Evolutionary conservation across 2,329 filamentous ascomycete species (phyloP), one percentile per base, ranked within the genome.

Genomic region (Westerdykella sp.): DNA sequence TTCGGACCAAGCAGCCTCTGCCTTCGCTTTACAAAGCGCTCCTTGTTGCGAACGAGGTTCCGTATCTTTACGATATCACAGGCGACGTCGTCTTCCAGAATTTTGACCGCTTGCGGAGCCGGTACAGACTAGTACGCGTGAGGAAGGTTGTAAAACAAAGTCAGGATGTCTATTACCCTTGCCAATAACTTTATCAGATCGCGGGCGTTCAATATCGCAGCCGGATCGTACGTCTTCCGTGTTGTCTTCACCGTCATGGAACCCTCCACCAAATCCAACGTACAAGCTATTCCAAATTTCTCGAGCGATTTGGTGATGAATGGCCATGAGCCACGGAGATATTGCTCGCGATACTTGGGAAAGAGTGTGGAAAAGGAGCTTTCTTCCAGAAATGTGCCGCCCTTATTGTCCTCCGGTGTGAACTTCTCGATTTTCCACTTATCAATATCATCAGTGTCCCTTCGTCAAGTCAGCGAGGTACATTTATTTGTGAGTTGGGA

Each of bases 221-320:
- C 89, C 6, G 93, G 93, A 62, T 98, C 93, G 65, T 77, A 95
- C 3, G 89, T 95, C 67, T 90, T 90, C 58, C 85, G 77, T 6
- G 91, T 97, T 18, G 93, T 97, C 70, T 91, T 94, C 52, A 97
- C 91, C 0, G 86, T 90, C 91, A 97, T 97, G 65, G 83, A 88
- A 62, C 93, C 93, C 67, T 97, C 90, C 4, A 97, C 85, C 66
- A 98, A 76, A 73, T 98, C 91, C 21, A 98, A 80, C 7, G 86
- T 90, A 64, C 91, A 96, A 35, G 86, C 87, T 37, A 98, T 88
- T 53, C 90, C 89, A 44, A 79, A 75, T 69, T 93, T 94, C 60
- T 95, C 87, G 47, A 98, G 81, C 1, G 87, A 77, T 59, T 85
- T 84, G 22, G 89, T 97, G 46, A 98, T 81, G 37, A 94, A 78